These are phyloP conservation scores for Limonium bicolor DNA, from an alignment of 148 eudicot genomes.

Conservation along the genomic window DNA sequence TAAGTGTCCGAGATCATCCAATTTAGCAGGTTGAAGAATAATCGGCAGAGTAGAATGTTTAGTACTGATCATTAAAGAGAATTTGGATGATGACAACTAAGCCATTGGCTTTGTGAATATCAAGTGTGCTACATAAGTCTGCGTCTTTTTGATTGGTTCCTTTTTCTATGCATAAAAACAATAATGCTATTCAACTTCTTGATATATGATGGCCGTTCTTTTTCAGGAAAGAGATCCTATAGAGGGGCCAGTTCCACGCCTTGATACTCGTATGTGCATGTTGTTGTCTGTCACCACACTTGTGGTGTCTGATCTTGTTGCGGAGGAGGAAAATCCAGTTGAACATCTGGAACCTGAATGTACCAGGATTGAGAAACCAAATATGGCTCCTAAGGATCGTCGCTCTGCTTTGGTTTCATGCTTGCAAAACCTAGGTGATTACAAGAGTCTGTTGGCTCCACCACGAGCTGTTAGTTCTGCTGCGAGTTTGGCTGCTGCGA, in stretches of 20 bases:
- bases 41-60: too few species aligned
- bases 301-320: slow-evolving; percentile 73
- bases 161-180: too few species aligned
- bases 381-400: slow-evolving; percentile 23
- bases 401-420: slow-evolving; percentile 55
- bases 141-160: too few species aligned
- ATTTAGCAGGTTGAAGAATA: too few species aligned
- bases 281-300: slow-evolving; percentile 64
- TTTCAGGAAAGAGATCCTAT: slow-evolving; percentile 87
- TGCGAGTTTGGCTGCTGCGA: slow-evolving; percentile 88
- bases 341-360: slow-evolving; percentile 21
- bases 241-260: slow-evolving; percentile 91
- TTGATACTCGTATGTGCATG: slow-evolving; percentile 78
- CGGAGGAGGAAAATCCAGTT: slow-evolving; percentile 54
- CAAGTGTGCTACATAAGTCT: too few species aligned
- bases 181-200: neutral
- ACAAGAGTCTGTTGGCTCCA: slow-evolving; percentile 58
- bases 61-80: too few species aligned
- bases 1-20: too few species aligned
- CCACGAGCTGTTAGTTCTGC: slow-evolving; percentile 54
- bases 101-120: too few species aligned
- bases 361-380: slow-evolving; percentile 19
- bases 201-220: neutral
- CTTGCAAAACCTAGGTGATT: slow-evolving; percentile 61
- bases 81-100: too few species aligned